Base-by-base conservation (phyloP, 305 asterid genomes). In the Lippia alba region DNA sequence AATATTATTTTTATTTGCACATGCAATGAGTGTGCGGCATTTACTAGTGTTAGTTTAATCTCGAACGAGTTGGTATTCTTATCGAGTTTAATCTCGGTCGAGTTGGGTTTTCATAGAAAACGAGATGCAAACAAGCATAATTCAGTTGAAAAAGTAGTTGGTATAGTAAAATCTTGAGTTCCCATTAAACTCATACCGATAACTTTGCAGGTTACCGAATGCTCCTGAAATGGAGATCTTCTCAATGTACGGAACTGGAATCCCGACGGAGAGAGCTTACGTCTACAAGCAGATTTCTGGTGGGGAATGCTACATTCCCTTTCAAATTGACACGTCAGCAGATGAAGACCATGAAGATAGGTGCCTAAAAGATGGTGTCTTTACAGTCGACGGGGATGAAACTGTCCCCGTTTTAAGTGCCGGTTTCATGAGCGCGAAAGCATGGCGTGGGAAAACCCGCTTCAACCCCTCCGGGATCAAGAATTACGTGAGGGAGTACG, bases 191-290 rank as follows among this genome's bases (percentile, higher is more conserved):
- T 57, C 56, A 12, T 33, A 55, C 36, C 3, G 30, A 14, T 32
- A 58, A 39, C 50, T 59, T 45, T 64, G 78, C 80, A 91, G 97
- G 85, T 79, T 91, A 74, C 97, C 97, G 34, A 80, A 87, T 71
- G 97, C 97, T 67, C 95, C 97, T 12, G 96, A 89, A 62, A 91
- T 91, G 96, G 97, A 91, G 79, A 75, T 89, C 71, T 80, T 80
- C 82, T 83, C 95, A 44, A 79, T 89, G 96, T 91, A 91, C 20
- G 97, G 97, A 49, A 88, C 81, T 6, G 97, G 97, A 49, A 79
- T 91, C 64, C 95, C 92, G 20, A 91, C 97, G 4, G 97, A 89
- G 78, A 74, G 96, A 76, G 93, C 97, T 45, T 91, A 91, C 30
- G 82, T 89, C 50, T 89, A 91, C 85, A 75, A 78, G 68, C 77